Evolutionary conservation across 192 early-diverging fungal species (phyloP), one percentile per base, ranked within the genome.

Genomic region (Entophlyctis luteolus): DNA sequence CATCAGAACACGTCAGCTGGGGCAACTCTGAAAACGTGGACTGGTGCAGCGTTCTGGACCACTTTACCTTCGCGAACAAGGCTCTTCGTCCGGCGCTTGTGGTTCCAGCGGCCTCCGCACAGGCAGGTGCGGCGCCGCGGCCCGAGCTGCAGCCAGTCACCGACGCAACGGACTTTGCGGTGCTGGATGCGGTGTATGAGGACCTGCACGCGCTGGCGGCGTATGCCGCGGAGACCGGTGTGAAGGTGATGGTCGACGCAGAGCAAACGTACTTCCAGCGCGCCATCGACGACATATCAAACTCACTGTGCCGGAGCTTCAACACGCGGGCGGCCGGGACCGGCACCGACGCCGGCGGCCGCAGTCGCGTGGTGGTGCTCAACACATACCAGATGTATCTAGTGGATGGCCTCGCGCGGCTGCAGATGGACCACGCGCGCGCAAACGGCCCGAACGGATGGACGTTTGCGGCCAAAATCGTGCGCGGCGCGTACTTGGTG

Each of bases 331-430:
- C 8, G 14, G 62, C 23, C 20, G 62, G 5, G 10, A 34, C 27
- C 16, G 46, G 49, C 23, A 39, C 55, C 4, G 50, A 49, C 32
- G 50, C 48, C 48, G 47, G 47, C 12, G 62, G 62, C 25, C 0
- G 55, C 29, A n/a, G n/a, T n/a, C 62, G 54, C 4, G 65, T 47
- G 4, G 77, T 93, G 20, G 79, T 96, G 38, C 96, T 86, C 85
- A 96, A 95, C 80, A 98, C 95, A 5, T 93, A 91, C 75, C 96
- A 98, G 81, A 93, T 95, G 91, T 98, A 98, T 77, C 82, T 90
- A 39, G 85, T 85, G 66, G 85, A 84, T 60, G 80, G 87, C 2
- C 67, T 78, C 35, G 67, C 67, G 52, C 83, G 88, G 55, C 75
- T 98, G 62, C 59, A 74, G 23, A 68, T 72, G 58, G 91, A 96